Percentiles rank a stretch among this genome's conserved stretches.
Conservation (phyloP, 768 basidiomycete genomes). For the Mycena haematopus region DNA sequence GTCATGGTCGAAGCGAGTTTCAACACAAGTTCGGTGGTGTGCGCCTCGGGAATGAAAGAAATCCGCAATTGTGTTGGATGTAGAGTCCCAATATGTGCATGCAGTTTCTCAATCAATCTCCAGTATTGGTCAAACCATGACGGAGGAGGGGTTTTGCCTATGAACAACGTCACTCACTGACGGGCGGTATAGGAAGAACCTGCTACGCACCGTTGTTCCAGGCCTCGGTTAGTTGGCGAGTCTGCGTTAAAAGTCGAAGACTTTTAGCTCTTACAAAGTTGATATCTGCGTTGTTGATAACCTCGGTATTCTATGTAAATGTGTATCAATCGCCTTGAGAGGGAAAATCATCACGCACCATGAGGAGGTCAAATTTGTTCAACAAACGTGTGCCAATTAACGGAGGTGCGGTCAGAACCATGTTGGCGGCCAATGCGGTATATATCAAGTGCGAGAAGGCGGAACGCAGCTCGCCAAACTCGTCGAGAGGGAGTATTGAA, state of each 20-base stretch:
- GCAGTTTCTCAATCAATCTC: slow-evolving; percentile 22
- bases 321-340: not conserved
- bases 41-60: slow-evolving; percentile 26
- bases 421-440: slow-evolving; percentile 5
- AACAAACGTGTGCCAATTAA: slow-evolving; percentile 18
- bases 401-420: slow-evolving; percentile 16
- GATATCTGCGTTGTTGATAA: slow-evolving; percentile 17
- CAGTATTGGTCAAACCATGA: slow-evolving; percentile 28
- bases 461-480: slow-evolving; percentile 21
- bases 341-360: slow-evolving; percentile 12
- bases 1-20: slow-evolving; percentile 24
- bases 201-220: slow-evolving; percentile 19
- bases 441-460: slow-evolving; percentile 24
- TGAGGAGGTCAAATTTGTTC: slow-evolving; percentile 19
- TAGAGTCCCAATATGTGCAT: slow-evolving; percentile 16
- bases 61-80: slow-evolving; percentile 12
- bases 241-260: slow-evolving; percentile 17
- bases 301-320: slow-evolving; percentile 10
- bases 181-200: not conserved
- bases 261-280: slow-evolving; percentile 26
- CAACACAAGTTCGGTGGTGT: slow-evolving; percentile 16
- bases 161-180: not conserved
- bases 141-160: slow-evolving; percentile 9
- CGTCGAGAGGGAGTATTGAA: slow-evolving; percentile 22
- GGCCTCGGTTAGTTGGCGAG: slow-evolving; percentile 10